Conservation (phyloP, 768 basidiomycete genomes). For the Mycena capillaripes region DNA sequence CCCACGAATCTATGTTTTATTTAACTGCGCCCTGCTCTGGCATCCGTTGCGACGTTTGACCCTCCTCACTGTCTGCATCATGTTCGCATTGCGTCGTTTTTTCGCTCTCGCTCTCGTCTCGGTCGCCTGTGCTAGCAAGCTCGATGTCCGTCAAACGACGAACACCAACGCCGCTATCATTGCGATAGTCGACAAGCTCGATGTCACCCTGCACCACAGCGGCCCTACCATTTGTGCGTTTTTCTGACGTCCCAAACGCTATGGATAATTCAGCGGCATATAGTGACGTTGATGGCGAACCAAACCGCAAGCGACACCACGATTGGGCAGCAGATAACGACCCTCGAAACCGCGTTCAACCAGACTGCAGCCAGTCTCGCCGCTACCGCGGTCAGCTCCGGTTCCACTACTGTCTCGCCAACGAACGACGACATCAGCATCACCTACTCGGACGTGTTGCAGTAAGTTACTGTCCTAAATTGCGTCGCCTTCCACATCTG, state of each 20-base stretch:
- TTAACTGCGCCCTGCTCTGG: background rate
- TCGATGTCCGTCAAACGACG: slow-evolving; percentile 46
- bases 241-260: background rate
- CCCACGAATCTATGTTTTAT: slow-evolving; percentile 29
- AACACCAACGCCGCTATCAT: slow-evolving; percentile 51
- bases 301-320: slow-evolving; percentile 47
- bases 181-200: slow-evolving; percentile 44
- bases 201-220: slow-evolving; percentile 37
- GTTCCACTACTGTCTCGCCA: slow-evolving; percentile 48
- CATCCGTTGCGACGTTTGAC: background rate
- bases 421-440: slow-evolving; percentile 54
- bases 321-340: slow-evolving; percentile 43
- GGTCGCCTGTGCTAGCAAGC: slow-evolving; percentile 46
- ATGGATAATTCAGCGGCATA: background rate
- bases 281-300: slow-evolving; percentile 48
- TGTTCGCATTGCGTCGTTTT: slow-evolving; percentile 48
- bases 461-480: slow-evolving; percentile 39
- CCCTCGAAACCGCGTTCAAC: slow-evolving; percentile 45
- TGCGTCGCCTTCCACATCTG: background rate
- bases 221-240: slow-evolving; percentile 46
- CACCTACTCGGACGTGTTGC: slow-evolving; percentile 45
- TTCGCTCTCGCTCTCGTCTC: slow-evolving; percentile 46
- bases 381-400: slow-evolving; percentile 45
- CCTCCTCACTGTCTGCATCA: slow-evolving; percentile 28
- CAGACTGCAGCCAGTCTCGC: slow-evolving; percentile 39